phyloP scores from a whole-genome alignment of 345 rosid genomes.

The Nephelium lappaceum region DNA sequence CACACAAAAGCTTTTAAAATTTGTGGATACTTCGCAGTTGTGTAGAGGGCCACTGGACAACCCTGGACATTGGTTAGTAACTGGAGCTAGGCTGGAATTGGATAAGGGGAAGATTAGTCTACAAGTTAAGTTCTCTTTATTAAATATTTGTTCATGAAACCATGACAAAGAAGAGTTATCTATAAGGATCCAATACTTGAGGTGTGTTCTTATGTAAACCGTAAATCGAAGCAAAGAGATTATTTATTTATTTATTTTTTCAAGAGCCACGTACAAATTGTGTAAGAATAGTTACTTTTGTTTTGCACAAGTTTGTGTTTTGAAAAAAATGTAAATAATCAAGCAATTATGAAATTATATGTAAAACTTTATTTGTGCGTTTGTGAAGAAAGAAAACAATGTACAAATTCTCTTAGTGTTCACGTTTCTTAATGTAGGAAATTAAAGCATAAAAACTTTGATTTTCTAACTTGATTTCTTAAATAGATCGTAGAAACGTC shows the following conservation, averaged over 20 bases:
- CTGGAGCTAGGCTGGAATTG: conserved; percentile 70
- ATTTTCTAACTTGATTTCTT: no score
- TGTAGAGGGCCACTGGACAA: conserved; percentile 81
- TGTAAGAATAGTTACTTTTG: not conserved
- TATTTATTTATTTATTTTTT: no score
- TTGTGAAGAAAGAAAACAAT: no score
- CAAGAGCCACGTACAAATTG: not conserved
- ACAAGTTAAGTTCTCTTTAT: conserved; percentile 76
- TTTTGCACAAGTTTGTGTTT: not conserved
- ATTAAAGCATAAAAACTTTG: no score
- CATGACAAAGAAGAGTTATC: not conserved
- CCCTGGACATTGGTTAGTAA: conserved; percentile 95
- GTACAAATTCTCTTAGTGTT: no score
- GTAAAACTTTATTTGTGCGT: no score
- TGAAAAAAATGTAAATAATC: not conserved
- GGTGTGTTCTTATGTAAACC: not conserved
- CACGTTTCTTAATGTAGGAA: no score
- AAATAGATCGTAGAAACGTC: no score
- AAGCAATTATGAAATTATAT: not conserved
- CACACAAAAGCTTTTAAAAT: conserved; percentile 66
- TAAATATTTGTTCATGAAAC: conserved; percentile 29
- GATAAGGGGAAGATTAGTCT: conserved; percentile 78
- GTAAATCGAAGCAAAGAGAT: not conserved
- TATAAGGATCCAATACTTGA: no score
- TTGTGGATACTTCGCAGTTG: conserved; percentile 69